A percentile compares a stretch with the other conserved stretches of the same genome.
Conservation (phyloP, 1,284 basidiomycete genomes). For the Trametes hirsuta region DNA sequence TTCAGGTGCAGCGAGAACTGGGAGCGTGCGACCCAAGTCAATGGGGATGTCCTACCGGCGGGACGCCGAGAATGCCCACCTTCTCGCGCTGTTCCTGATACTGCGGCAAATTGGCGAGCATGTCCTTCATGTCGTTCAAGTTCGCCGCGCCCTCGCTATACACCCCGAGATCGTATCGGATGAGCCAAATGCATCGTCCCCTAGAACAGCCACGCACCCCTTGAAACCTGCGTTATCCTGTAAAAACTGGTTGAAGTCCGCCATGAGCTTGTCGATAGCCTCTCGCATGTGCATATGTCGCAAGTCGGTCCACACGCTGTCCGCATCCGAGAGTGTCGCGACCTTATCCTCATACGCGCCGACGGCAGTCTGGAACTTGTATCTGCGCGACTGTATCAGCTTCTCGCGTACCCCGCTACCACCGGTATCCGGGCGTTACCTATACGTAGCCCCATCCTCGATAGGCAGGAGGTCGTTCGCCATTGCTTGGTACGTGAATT, state of each 20-base stretch:
- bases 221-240: constrained; percentile 93
- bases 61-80: constrained; percentile 43
- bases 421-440: constrained; percentile 50
- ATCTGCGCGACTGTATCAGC: constrained; percentile 45
- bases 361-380: constrained; percentile 84
- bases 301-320: constrained; percentile 90
- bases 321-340: constrained; percentile 82
- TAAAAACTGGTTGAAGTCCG: constrained; percentile 92
- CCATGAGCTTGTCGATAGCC: constrained; percentile 95
- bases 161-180: not conserved
- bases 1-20: constrained; percentile 96
- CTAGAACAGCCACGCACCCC: constrained; percentile 51
- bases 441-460: constrained; percentile 84
- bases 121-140: constrained; percentile 98
- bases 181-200: not conserved
- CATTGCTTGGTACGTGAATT: constrained; percentile 99
- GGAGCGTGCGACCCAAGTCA: not conserved
- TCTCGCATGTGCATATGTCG: constrained; percentile 99
- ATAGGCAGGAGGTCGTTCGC: constrained; percentile 92
- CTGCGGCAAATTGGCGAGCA: constrained; percentile 94
- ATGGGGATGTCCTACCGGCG: not conserved
- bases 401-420: not conserved
- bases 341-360: constrained; percentile 88
- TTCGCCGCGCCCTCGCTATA: constrained; percentile 79
- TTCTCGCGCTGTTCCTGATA: constrained; percentile 96